Conservation (phyloP, 805 yeast species). For the Kluyveromyces starmeri region DNA sequence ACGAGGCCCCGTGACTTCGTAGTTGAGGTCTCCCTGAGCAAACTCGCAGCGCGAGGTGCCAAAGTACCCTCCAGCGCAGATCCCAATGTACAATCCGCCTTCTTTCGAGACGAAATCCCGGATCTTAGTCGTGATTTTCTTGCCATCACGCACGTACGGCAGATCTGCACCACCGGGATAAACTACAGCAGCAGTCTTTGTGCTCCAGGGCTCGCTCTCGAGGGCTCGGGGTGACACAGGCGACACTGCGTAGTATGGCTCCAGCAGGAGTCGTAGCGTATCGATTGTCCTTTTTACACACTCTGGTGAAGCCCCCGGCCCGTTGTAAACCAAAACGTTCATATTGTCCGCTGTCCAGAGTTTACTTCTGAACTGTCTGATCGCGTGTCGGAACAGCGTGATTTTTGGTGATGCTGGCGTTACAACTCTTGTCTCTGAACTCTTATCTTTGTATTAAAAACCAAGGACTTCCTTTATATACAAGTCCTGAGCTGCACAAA, state of each 20-base stretch:
- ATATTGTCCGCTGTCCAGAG: too few relatives aligned
- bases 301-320: conserved; percentile 81
- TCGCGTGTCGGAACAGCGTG: too few relatives aligned
- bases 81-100: conserved; percentile 81
- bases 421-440: too few relatives aligned
- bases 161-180: conserved; percentile 97
- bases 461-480: too few relatives aligned
- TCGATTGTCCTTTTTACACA: conserved; percentile 79
- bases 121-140: conserved; percentile 55
- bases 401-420: too few relatives aligned
- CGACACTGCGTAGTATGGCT: conserved; percentile 83
- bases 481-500: too few relatives aligned
- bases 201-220: conserved; percentile 78
- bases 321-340: conserved; percentile 66
- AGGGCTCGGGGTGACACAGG: conserved; percentile 56
- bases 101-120: conserved; percentile 56
- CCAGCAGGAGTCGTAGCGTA: conserved; percentile 60
- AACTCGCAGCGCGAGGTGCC: conserved; percentile 72
- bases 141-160: conserved; percentile 67
- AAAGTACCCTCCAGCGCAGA: conserved; percentile 95
- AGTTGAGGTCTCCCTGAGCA: conserved; percentile 56
- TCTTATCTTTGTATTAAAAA: too few relatives aligned
- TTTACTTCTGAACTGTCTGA: too few relatives aligned
- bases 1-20: conserved; percentile 82
- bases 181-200: conserved; percentile 69